Evolutionary conservation across 495 filamentous ascomycete genomes (phyloP).

Genomic region (Penicillium salamii): DNA sequence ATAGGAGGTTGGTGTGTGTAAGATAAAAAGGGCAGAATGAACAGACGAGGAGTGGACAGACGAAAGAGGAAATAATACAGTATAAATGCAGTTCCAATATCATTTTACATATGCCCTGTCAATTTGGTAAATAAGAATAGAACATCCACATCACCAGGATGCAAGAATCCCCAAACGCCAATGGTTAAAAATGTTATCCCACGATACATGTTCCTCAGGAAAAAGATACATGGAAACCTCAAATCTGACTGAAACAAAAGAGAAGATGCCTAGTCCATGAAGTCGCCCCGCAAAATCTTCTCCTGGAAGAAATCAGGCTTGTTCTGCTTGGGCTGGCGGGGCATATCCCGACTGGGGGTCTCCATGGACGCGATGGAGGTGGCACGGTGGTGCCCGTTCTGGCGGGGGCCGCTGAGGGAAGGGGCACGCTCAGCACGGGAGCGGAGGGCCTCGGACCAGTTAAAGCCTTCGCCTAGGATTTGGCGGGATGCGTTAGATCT

Average conservation of each 20-base stretch:
- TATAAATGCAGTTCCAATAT: neutral
- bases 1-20: too few relatives aligned
- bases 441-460: conserved; percentile 92
- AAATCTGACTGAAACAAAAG: neutral
- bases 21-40: too few relatives aligned
- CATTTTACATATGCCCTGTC: neutral
- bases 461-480: conserved; percentile 82
- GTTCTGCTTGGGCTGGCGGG: conserved; percentile 60
- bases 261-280: conserved; percentile 74
- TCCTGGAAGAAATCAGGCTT: conserved; percentile 93
- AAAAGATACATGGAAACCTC: conserved; percentile 2
- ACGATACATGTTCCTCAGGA: conserved; percentile 2
- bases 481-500: conserved; percentile 48
- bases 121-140: conserved; percentile 10
- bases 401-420: conserved; percentile 47
- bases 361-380: conserved; percentile 69
- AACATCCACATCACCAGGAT: conserved; percentile 10
- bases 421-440: conserved; percentile 81
- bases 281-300: conserved; percentile 93
- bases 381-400: conserved; percentile 42
- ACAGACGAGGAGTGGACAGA: too few relatives aligned
- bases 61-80: neutral
- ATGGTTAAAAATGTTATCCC: conserved; percentile 1
- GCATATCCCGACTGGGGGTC: conserved; percentile 65
- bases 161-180: neutral